Evolutionary conservation across 176 grass and related monocot genomes (phyloP).

Genomic region (Phoenix roebelenii): DNA sequence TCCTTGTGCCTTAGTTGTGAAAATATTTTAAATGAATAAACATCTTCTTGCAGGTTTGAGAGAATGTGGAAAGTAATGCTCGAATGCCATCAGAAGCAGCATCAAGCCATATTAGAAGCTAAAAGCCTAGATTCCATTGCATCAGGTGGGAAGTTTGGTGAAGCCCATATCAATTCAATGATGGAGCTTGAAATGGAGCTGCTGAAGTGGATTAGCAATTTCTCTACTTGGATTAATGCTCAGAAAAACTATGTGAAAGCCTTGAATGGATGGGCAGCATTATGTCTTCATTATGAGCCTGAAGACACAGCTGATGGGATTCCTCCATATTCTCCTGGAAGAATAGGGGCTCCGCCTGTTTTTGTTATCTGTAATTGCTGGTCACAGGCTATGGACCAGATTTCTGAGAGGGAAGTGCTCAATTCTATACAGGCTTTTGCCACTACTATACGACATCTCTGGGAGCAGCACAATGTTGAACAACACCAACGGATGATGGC

Average conservation of each 20-base stretch:
- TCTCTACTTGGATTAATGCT: slow-evolving; percentile 64
- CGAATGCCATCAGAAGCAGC: slow-evolving; percentile 54
- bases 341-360: slow-evolving; percentile 58
- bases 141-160: slow-evolving; percentile 23
- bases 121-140: slow-evolving; percentile 38
- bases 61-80: slow-evolving; percentile 82
- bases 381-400: slow-evolving; percentile 64
- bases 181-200: slow-evolving; percentile 73
- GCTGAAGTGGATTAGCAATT: slow-evolving; percentile 79
- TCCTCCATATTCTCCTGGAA: slow-evolving; percentile 40
- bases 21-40: neutral
- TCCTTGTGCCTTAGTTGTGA: too few relatives aligned
- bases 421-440: slow-evolving; percentile 31
- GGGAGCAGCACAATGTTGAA: slow-evolving; percentile 48
- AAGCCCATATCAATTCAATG: slow-evolving; percentile 7
- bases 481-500: slow-evolving; percentile 31
- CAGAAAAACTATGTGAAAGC: slow-evolving; percentile 70
- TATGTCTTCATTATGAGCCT: slow-evolving; percentile 52
- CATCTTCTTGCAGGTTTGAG: slow-evolving; percentile 44
- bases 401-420: slow-evolving; percentile 63
- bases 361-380: slow-evolving; percentile 77
- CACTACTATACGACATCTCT: slow-evolving; percentile 33
- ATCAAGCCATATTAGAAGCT: slow-evolving; percentile 43
- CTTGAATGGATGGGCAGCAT: slow-evolving; percentile 71
- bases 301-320: slow-evolving; percentile 38